Conservation (phyloP, 257 asterid species). For the Solanum clarkiae region DNA sequence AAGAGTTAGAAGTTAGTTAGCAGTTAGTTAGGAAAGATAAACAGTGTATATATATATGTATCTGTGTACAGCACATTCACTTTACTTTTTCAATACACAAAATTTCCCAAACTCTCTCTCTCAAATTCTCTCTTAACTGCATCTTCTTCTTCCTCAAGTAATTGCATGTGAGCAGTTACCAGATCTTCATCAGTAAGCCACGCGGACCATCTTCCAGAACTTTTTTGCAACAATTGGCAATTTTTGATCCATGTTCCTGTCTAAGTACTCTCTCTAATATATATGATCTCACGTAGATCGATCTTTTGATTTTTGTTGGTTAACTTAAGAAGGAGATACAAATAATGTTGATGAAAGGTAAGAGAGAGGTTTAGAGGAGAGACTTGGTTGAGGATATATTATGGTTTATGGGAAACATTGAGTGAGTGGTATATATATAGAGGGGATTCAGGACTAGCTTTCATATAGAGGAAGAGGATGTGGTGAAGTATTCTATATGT, state of each 20-base stretch:
- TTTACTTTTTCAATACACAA: too few relatives aligned
- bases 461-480: background rate
- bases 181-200: too few relatives aligned
- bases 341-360: background rate
- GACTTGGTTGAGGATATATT: background rate
- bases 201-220: background rate
- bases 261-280: background rate
- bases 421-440: background rate
- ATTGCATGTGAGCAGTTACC: too few relatives aligned
- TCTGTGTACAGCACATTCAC: too few relatives aligned
- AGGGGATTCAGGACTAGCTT: background rate
- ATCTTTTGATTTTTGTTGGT: background rate
- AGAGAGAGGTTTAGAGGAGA: background rate
- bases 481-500: background rate
- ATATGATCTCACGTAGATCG: too few relatives aligned
- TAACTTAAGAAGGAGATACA: background rate
- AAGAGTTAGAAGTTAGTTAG: too few relatives aligned
- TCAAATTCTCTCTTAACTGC: too few relatives aligned
- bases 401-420: background rate
- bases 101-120: too few relatives aligned
- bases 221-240: conserved; percentile 11
- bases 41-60: too few relatives aligned
- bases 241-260: background rate
- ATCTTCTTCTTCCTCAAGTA: too few relatives aligned
- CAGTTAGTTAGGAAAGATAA: too few relatives aligned